Evolutionary conservation across 768 basidiomycete genomes (phyloP), one percentile per base, ranked within the genome.

Genomic region (Naganishia vaughanmartiniae): DNA sequence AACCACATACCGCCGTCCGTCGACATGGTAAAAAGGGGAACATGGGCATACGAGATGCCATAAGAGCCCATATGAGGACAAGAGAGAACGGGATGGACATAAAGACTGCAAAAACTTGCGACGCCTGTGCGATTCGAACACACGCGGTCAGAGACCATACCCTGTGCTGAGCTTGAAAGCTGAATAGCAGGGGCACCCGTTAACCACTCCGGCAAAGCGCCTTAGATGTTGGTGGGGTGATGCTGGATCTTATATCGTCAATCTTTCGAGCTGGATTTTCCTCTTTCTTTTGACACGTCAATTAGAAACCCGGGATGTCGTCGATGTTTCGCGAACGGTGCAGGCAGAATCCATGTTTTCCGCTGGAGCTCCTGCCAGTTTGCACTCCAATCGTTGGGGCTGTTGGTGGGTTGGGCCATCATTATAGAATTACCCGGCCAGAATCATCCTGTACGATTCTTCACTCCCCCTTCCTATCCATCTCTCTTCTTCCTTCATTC

Each of bases 151-250:
- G 66, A 75, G 73, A 70, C 72, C 75, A 76, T 74, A 69, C 67
- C 70, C 80, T 79, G 66, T 69, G 48, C 55, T 70, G 66, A 70
- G 67, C 48, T 51, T 31, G 28, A 54, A 51, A 36, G 60, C 60
- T 63, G 15, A 69, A 54, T 88, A 88, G 87, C 87, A 88, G 88
- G 87, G 87, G 86, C 87, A 87, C 87, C 87, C 87, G 87, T 90
- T 90, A 90, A 91, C 89, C 89, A 90, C 90, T 91, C 89, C 89
- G 89, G 89, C 89, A 91, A 90, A 90, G 89, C 70, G 75, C 73
- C 75, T 42, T 63, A 15, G 60, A 63, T 63, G 30, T 2, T 42
- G 3, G 15, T 46, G 6, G 34, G 12, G 34, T 12, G 6, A 15
- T 46, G 45, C 45, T 46, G 15, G 15, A 15, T 42, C 15, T 42